A percentile compares a stretch with the other conserved stretches of the same genome.
Conservation (phyloP, 2,329 filamentous ascomycete species). For the Tricladium varicosporioides region DNA sequence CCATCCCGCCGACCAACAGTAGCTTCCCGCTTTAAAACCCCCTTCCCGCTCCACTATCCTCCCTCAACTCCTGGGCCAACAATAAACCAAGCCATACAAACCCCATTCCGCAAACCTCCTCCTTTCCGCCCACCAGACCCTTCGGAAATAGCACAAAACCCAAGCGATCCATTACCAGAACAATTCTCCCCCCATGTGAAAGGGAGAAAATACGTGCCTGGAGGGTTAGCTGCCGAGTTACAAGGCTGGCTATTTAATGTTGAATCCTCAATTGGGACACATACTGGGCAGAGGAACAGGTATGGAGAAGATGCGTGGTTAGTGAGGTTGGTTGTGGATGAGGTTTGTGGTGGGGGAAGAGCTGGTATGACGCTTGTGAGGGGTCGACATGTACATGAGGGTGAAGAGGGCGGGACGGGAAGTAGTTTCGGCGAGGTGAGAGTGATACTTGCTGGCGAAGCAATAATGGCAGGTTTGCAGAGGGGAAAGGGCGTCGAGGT, state of each 20-base stretch:
- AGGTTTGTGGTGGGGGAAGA: constrained; percentile 23
- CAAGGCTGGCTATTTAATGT: constrained; percentile 50
- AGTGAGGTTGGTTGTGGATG: constrained; percentile 30
- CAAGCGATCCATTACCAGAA: constrained; percentile 43
- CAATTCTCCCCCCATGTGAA: constrained; percentile 52
- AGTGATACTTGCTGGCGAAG: constrained; percentile 34
- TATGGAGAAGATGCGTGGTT: constrained; percentile 29
- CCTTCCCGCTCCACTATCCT: constrained; percentile 20
- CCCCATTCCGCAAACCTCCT: constrained; percentile 32
- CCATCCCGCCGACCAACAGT: constrained; percentile 12
- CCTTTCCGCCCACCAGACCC: constrained; percentile 32
- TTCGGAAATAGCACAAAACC: constrained; percentile 9
- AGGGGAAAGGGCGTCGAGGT: constrained; percentile 24
- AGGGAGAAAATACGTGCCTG: constrained; percentile 46
- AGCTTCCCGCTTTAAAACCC: constrained; percentile 32
- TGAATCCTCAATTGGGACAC: constrained; percentile 20
- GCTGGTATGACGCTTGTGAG: constrained; percentile 31
- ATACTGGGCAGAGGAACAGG: constrained; percentile 6
- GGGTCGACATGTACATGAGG: constrained; percentile 22
- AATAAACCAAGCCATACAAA: background rate
- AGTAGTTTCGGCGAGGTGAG: constrained; percentile 21
- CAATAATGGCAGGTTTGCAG: constrained; percentile 24
- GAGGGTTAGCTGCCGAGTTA: constrained; percentile 48
- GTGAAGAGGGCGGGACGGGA: constrained; percentile 6
- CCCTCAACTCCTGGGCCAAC: background rate